A percentile compares a stretch with the other conserved stretches of the same genome.
Evolutionary conservation across 768 basidiomycete genomes (phyloP).

Genomic region (Tulasnella sp.): DNA sequence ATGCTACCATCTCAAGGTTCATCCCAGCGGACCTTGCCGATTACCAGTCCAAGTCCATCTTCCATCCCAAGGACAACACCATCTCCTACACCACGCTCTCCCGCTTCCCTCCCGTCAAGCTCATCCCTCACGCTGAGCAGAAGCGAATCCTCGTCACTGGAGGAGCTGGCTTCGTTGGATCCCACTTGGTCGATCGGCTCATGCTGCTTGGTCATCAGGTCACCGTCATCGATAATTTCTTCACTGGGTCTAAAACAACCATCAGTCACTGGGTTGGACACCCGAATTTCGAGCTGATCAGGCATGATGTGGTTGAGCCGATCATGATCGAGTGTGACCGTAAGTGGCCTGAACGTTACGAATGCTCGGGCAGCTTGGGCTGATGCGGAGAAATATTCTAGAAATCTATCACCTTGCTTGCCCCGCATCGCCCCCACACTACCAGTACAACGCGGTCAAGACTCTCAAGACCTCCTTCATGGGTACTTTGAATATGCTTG

Average conservation of each 20-base stretch:
- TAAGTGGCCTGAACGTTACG: conserved; percentile 42
- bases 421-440: conserved; percentile 93
- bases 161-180: conserved; percentile 98
- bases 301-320: conserved; percentile 94
- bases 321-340: conserved; percentile 99
- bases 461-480: conserved; percentile 98
- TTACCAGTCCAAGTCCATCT: conserved; percentile 81
- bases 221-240: conserved; percentile 96
- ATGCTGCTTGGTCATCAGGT: conserved; percentile 98
- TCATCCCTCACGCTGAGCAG: conserved; percentile 62
- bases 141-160: conserved; percentile 94
- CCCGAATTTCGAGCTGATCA: conserved; percentile 96
- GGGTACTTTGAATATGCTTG: conserved; percentile 98
- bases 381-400: conserved; percentile 30
- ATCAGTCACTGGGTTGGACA: conserved; percentile 94
- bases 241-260: conserved; percentile 96
- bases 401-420: conserved; percentile 99
- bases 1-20: conserved; percentile 42
- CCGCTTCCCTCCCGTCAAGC: conserved; percentile 86
- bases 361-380: no score
- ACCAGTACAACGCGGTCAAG: conserved; percentile 96
- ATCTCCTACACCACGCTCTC: conserved; percentile 90
- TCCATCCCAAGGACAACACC: conserved; percentile 61
- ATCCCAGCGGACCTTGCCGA: conserved; percentile 36
- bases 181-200: conserved; percentile 92